Evolutionary conservation across 139 green algal species (phyloP).

Genomic region (Chlorella vulgaris): DNA sequence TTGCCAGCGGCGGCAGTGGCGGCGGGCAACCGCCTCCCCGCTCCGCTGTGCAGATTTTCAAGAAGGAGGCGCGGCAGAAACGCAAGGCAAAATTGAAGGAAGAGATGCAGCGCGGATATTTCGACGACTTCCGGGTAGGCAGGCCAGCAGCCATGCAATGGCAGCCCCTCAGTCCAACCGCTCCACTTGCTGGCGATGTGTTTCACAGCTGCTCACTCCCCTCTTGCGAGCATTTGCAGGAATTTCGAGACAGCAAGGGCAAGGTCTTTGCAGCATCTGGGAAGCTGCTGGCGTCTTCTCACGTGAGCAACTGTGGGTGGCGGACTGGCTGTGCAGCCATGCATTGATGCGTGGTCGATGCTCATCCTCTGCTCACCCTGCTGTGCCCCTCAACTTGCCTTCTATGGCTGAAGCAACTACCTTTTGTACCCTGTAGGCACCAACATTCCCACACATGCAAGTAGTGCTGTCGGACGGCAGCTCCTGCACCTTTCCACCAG

Average conservation of each 20-base stretch:
- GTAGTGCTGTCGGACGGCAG: not conserved
- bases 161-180: too few species aligned
- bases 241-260: conserved; percentile 51
- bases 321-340: not conserved
- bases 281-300: conserved; percentile 9
- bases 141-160: too few species aligned
- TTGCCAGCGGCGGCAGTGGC: not conserved
- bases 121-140: conserved; percentile 63
- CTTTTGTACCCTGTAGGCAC: conserved; percentile 2
- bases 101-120: conserved; percentile 61
- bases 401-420: not conserved
- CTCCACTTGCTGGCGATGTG: too few species aligned
- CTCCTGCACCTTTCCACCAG: not conserved
- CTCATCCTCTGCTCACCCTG: not conserved
- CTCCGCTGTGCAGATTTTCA: conserved; percentile 42
- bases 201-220: too few species aligned
- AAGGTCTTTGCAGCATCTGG: conserved; percentile 47
- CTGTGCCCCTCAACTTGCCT: not conserved
- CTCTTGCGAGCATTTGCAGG: too few species aligned
- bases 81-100: conserved; percentile 42
- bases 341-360: not conserved
- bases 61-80: conserved; percentile 46
- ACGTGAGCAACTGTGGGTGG: not conserved
- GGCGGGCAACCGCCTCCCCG: not conserved
- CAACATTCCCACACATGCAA: conserved; percentile 32